Base-by-base conservation (phyloP, 2,329 filamentous ascomycete genomes). In the Hymenoscyphus scutula region DNA sequence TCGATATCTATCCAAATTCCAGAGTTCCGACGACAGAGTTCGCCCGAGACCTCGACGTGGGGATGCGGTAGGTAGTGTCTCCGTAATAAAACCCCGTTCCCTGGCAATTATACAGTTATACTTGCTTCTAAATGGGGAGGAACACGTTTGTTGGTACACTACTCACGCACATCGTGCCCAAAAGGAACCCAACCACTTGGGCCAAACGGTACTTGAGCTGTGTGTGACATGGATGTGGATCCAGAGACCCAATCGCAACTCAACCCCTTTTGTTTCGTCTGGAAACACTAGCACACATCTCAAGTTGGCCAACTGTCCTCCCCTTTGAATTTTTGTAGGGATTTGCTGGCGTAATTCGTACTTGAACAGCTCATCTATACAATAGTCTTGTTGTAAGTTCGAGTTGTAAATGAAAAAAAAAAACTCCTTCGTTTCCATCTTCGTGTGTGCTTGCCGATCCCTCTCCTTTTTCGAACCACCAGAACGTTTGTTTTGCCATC, bases 71-170 rank as follows among this genome's bases (percentile, higher is more conserved):
- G 37, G 15, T n/a, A 23, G 41, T 48, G 41, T 48, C n/a, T 48
- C 41, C 41, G n/a, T 19, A 23, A 23, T 11, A 48, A 7, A 23
- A 45, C n/a, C 38, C 38, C 38, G n/a, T 45, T 45, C n/a, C 38
- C 23, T 19, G 41, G n/a, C 41, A 48, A 11, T 48, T 48, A 2
- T n/a, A 45, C 41, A 48, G 3, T 48, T 48, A 2, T n/a, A 45
- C 38, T 19, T 45, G 38, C n/a, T 19, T 19, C 41, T 48, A 48
- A 48, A 48, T 48, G 41, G 41, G 23, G 19, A 48, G 19, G 41
- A 48, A 48, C 41, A 48, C 41, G 41, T 48, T 37, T 48, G 41
- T 23, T 48, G 41, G 41, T 48, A 48, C 7, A 48, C 41, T 23
- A 25, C 41, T 23, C 11, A 25, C 41, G 41, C 25, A 48, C 19